Conservation (phyloP, 805 yeast genomes). For the Cyberlindnera meyerae region DNA sequence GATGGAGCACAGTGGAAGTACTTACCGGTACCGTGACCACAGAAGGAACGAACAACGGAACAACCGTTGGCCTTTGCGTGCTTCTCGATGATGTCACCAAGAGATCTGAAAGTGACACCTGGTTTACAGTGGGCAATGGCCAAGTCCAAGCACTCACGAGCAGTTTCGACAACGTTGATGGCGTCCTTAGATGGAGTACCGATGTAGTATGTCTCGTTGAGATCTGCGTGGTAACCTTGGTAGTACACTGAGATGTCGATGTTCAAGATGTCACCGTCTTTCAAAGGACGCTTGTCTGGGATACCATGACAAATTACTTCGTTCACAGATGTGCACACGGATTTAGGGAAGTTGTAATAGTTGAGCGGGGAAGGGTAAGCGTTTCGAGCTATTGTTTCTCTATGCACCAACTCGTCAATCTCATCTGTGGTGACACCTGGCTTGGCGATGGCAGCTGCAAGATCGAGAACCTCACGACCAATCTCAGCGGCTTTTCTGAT, state of each 20-base stretch:
- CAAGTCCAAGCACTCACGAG: conserved; percentile 79
- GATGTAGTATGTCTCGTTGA: conserved; percentile 94
- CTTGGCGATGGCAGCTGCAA: conserved; percentile 73
- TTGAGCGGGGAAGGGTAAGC: conserved; percentile 95
- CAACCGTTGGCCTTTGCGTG: conserved; percentile 75
- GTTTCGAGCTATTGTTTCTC: conserved; percentile 80
- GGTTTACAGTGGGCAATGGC: conserved; percentile 89
- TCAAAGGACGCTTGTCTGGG: conserved; percentile 80
- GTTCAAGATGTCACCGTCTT: conserved; percentile 94
- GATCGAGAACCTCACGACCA: conserved; percentile 86
- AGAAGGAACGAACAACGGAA: conserved; percentile 83
- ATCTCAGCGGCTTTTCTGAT: conserved; percentile 70
- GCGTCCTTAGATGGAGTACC: conserved; percentile 81
- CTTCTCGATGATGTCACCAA: conserved; percentile 84
- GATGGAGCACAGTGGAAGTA: conserved; percentile 90
- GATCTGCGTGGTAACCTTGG: conserved; percentile 88
- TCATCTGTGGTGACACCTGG: conserved; percentile 95
- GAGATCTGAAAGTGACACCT: conserved; percentile 78
- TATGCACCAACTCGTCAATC: conserved; percentile 79
- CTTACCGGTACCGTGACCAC: conserved; percentile 90
- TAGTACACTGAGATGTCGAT: conserved; percentile 82
- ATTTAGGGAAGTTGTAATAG: conserved; percentile 89
- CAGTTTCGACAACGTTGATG: conserved; percentile 87
- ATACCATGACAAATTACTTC: conserved; percentile 97
- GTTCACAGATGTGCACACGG: conserved; percentile 89